Base-by-base conservation (phyloP, 176 grass and related monocot genomes). In the Carex scoparia region DNA sequence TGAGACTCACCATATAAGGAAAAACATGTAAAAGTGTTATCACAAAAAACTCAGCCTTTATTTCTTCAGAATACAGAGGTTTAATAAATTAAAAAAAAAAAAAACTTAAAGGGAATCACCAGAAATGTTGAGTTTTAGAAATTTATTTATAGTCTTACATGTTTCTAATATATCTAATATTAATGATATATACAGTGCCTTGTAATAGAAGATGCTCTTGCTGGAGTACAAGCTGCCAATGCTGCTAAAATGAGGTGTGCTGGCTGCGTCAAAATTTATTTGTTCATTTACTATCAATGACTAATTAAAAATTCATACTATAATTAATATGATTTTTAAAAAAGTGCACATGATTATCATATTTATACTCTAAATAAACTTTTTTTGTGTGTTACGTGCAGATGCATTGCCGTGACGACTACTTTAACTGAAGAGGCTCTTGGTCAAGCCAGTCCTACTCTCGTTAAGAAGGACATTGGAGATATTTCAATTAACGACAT, bases 161-260 rank as follows among this genome's bases (percentile, higher is more conserved):
- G 38, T 49, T 46, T 81, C 77, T 90, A 60, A 76, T 28, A 58
- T 63, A 33, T 57, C 10, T 11, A 76, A 74, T 71, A 7, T 79
- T 83, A 33, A 79, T 57, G 51, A 57, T 79, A 10, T 58, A 60
- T 87, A 80, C 84, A 98, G 96, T 98, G 91, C 77, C 84, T 98
- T 88, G 96, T 92, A 48, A 95, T 98, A 88, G 96, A 98, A 98
- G 93, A 95, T 85, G 96, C 96, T 54, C 96, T 98, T 84, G 96
- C 93, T 85, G 96, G 96, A 85, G 93, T 95, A 86, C 88, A 98
- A 90, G 96, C 96, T 92, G 93, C 96, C 79, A 89, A 89, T 87
- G 89, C 96, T 92, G 96, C 96, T 0, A 71, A 92, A 84, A 98
- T 98, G 87, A 93, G 96, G 96, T 98, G 10, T 54, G 31, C 27